Evolutionary conservation across 2,329 filamentous ascomycete genomes (phyloP).

Genomic region (Aurifilum marmelostoma): DNA sequence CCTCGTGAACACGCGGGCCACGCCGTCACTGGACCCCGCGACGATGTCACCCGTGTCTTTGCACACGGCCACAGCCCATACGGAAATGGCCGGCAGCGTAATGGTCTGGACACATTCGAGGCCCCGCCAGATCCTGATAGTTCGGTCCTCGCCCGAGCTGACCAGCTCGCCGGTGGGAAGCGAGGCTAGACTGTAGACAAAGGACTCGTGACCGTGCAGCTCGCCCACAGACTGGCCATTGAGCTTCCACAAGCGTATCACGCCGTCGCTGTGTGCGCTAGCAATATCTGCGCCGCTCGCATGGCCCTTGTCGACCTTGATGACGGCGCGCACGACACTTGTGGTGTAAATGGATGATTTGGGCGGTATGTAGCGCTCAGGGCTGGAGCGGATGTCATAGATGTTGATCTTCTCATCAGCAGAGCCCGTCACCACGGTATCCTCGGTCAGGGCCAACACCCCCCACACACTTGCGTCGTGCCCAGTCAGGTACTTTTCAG

Average conservation of each 20-base stretch:
- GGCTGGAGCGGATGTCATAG: constrained; percentile 70
- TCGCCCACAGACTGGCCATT: constrained; percentile 76
- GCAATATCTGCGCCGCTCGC: constrained; percentile 88
- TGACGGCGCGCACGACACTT: constrained; percentile 87
- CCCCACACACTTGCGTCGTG: constrained; percentile 88
- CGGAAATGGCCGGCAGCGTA: constrained; percentile 93
- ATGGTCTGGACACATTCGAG: constrained; percentile 89
- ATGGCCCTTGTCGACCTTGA: constrained; percentile 74
- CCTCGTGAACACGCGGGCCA: constrained; percentile 83
- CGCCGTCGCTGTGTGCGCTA: constrained; percentile 89
- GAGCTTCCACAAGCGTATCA: constrained; percentile 85
- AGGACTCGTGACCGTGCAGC: constrained; percentile 87
- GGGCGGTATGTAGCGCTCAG: constrained; percentile 57
- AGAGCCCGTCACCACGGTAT: constrained; percentile 85
- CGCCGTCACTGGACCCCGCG: constrained; percentile 87
- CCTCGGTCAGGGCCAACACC: constrained; percentile 80
- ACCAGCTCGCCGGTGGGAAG: constrained; percentile 85
- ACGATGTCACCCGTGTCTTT: constrained; percentile 85
- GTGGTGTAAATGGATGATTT: constrained; percentile 64
- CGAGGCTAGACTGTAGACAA: constrained; percentile 83
- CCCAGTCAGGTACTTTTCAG: constrained; percentile 69
- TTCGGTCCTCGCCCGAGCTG: constrained; percentile 93
- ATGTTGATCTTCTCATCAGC: constrained; percentile 89
- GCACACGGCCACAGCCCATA: constrained; percentile 90
- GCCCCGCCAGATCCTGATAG: constrained; percentile 84